phyloP scores from a whole-genome alignment of 1,139 yeast species.

The Yamadazyma taylorii region DNA sequence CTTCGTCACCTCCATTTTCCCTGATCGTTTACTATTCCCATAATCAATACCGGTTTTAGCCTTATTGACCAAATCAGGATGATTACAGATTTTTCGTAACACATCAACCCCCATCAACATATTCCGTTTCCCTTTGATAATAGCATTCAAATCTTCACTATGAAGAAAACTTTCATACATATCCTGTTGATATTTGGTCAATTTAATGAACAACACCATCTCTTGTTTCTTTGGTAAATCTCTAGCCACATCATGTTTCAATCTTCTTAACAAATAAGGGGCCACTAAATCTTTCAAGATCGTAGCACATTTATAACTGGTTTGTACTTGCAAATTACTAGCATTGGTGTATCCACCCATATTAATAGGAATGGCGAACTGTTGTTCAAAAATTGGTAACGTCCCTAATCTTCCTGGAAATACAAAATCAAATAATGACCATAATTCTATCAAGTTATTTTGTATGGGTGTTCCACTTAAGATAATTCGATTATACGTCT shows the following conservation, averaged over 20 bases:
- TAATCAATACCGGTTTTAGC: slow-evolving; percentile 47
- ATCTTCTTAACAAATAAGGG: slow-evolving; percentile 82
- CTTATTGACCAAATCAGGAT: slow-evolving; percentile 76
- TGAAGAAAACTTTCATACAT: slow-evolving; percentile 72
- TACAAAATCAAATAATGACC: slow-evolving; percentile 94
- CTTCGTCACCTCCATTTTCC: slow-evolving; percentile 87
- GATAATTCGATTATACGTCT: slow-evolving; percentile 79
- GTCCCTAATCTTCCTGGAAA: slow-evolving; percentile 95
- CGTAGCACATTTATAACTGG: slow-evolving; percentile 95
- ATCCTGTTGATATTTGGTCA: slow-evolving; percentile 73
- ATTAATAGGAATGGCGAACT: slow-evolving; percentile 89
- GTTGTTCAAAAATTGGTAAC: slow-evolving; percentile 88
- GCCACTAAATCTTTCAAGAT: slow-evolving; percentile 83
- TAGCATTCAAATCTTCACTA: slow-evolving; percentile 74
- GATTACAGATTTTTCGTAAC: slow-evolving; percentile 88
- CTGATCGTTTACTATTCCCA: slow-evolving; percentile 74
- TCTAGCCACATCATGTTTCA: slow-evolving; percentile 94
- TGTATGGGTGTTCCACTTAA: slow-evolving; percentile 96
- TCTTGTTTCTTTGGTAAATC: slow-evolving; percentile 93
- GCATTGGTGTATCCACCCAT: slow-evolving; percentile 99
- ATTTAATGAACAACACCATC: slow-evolving; percentile 86
- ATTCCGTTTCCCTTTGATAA: slow-evolving; percentile 74
- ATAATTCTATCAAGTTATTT: slow-evolving; percentile 83
- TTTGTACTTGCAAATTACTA: slow-evolving; percentile 90
- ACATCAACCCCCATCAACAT: slow-evolving; percentile 89